phyloP scores from a whole-genome alignment of 2,329 filamentous ascomycete species.

The Colletotrichum paranaense region DNA sequence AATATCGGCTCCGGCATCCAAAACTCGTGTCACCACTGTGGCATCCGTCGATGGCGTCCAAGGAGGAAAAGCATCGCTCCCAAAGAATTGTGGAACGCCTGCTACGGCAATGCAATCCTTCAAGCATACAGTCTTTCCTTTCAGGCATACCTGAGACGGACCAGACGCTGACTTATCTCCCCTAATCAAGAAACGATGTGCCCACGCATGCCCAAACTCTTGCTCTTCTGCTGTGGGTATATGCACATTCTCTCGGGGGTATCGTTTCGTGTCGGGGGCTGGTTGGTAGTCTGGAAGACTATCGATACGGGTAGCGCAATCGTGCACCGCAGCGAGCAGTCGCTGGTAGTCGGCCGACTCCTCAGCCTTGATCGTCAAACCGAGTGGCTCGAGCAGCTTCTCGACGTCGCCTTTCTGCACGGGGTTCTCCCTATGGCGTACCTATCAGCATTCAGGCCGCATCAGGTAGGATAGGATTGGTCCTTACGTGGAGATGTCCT shows the following conservation, averaged over 20 bases:
- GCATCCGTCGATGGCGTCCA: slow-evolving; percentile 66
- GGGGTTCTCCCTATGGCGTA: slow-evolving; percentile 48
- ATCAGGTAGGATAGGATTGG: no score
- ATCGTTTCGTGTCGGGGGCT: slow-evolving; percentile 50
- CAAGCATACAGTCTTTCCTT: slow-evolving; percentile 59
- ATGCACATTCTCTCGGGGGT: slow-evolving; percentile 57
- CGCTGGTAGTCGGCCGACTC: slow-evolving; percentile 57
- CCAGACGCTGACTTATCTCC: slow-evolving; percentile 14
- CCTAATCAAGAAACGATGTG: slow-evolving; percentile 59
- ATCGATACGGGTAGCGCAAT: slow-evolving; percentile 58
- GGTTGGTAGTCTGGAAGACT: slow-evolving; percentile 60
- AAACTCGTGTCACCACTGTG: slow-evolving; percentile 60
- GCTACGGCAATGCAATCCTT: slow-evolving; percentile 68
- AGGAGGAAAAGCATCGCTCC: slow-evolving; percentile 59
- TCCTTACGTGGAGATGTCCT: slow-evolving; percentile 48
- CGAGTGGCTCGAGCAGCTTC: slow-evolving; percentile 47
- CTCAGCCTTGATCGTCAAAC: slow-evolving; percentile 47
- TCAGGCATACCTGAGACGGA: slow-evolving; percentile 39
- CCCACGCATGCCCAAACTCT: slow-evolving; percentile 61
- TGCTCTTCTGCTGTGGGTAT: slow-evolving; percentile 53
- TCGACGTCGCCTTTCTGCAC: slow-evolving; percentile 53
- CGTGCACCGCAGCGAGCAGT: slow-evolving; percentile 62
- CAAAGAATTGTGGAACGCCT: slow-evolving; percentile 63
- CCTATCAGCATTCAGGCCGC: not conserved
- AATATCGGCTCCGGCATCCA: slow-evolving; percentile 63